A percentile compares a stretch with the other conserved stretches of the same genome.
Evolutionary conservation across 352 stramenopile species (phyloP).

Genomic region (Hyaloperonospora brassicae): DNA sequence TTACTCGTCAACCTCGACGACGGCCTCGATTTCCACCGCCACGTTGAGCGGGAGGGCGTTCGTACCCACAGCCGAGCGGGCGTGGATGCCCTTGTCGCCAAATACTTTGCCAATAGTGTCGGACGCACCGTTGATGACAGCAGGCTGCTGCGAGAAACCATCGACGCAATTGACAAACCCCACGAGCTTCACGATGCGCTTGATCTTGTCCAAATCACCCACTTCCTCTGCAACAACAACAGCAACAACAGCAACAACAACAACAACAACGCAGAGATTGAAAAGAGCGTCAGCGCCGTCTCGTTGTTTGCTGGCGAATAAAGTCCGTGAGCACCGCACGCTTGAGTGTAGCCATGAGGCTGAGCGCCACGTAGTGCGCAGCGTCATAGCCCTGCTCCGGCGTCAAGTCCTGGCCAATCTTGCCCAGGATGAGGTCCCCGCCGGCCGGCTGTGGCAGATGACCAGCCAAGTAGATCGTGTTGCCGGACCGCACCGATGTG

Average conservation of each 20-base stretch:
- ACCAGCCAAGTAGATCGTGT: conserved; percentile 79
- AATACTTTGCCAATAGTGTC: conserved; percentile 91
- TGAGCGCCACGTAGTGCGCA: conserved; percentile 84
- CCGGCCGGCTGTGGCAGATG: conserved; percentile 67
- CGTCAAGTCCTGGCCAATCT: conserved; percentile 84
- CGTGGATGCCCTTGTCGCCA: conserved; percentile 83
- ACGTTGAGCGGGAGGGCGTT: conserved; percentile 95
- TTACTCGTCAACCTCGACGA: conserved; percentile 86
- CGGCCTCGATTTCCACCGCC: conserved; percentile 94
- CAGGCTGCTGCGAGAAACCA: conserved; percentile 87
- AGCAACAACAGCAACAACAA: too few relatives aligned
- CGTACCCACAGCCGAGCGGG: conserved; percentile 93
- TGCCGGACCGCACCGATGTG: conserved; percentile 68
- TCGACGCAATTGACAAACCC: conserved; percentile 95
- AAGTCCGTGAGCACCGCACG: conserved; percentile 26
- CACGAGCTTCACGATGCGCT: conserved; percentile 93
- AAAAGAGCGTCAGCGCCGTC: background rate
- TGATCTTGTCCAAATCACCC: conserved; percentile 90
- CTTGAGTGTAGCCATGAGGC: conserved; percentile 88
- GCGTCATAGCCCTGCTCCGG: conserved; percentile 88
- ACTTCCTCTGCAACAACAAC: conserved; percentile 47
- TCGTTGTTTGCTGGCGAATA: background rate
- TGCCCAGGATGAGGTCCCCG: conserved; percentile 80
- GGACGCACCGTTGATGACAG: conserved; percentile 93
- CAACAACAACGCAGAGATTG: background rate